These are phyloP conservation scores for Elongisporangium senticosum DNA, from an alignment of 352 stramenopile species.

Conservation along the genomic window DNA sequence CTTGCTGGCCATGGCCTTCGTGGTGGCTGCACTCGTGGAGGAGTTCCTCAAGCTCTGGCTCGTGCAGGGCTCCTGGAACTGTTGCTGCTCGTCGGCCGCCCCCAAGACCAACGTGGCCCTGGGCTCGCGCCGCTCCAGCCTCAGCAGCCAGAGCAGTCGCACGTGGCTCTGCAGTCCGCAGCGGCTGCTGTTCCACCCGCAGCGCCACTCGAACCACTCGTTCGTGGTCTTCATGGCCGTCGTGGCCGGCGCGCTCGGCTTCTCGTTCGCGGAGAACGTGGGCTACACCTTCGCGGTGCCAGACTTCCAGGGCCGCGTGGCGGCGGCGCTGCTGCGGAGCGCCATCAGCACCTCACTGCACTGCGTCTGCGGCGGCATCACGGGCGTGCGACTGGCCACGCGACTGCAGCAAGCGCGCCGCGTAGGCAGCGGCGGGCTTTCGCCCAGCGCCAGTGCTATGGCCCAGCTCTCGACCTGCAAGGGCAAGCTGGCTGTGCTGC, in stretches of 20 bases:
- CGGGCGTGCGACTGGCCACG: slow-evolving; percentile 51
- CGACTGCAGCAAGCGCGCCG: slow-evolving; percentile 21
- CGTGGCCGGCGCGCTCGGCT: slow-evolving; percentile 42
- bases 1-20: slow-evolving; percentile 40
- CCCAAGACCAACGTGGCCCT: not conserved
- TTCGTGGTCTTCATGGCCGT: slow-evolving; percentile 59
- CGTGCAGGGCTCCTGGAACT: slow-evolving; percentile 47
- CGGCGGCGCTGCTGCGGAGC: slow-evolving; percentile 33
- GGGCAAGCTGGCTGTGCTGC: slow-evolving; percentile 30
- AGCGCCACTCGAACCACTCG: slow-evolving; percentile 39
- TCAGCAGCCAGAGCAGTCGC: slow-evolving; percentile 5
- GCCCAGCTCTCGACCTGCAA: slow-evolving; percentile 23
- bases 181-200: slow-evolving; percentile 35
- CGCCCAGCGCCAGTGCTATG: slow-evolving; percentile 10
- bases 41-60: slow-evolving; percentile 67
- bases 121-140: not conserved
- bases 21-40: slow-evolving; percentile 58
- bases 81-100: slow-evolving; percentile 7
- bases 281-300: slow-evolving; percentile 33
- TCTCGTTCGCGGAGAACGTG: slow-evolving; percentile 60
- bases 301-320: slow-evolving; percentile 25
- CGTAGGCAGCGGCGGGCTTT: slow-evolving; percentile 3
- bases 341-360: slow-evolving; percentile 49
- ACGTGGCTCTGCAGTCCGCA: slow-evolving; percentile 46
- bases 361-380: slow-evolving; percentile 56